Percentiles rank a stretch among this genome's conserved stretches.
phyloP scores from a whole-genome alignment of 2,329 filamentous ascomycete species.

The Fusarium sp. region DNA sequence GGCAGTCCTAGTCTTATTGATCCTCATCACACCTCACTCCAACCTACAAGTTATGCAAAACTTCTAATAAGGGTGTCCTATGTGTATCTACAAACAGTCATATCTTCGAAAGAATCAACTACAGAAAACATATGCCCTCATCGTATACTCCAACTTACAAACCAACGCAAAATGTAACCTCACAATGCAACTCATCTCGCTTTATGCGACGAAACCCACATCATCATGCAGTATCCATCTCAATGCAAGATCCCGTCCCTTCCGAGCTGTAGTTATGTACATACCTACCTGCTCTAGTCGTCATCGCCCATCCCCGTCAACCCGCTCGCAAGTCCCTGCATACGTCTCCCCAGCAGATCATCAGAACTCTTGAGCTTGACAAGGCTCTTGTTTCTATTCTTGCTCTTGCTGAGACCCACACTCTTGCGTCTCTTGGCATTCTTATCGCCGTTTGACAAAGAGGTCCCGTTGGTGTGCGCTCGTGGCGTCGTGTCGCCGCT shows the following conservation, averaged over 20 bases:
- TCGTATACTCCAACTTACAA: not conserved
- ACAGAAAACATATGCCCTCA: not conserved
- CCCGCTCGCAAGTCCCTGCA: conserved; percentile 65
- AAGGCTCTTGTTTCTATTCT: conserved; percentile 58
- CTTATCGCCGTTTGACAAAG: conserved; percentile 36
- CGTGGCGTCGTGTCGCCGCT: conserved; percentile 30
- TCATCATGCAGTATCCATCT: not conserved
- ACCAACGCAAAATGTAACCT: not conserved
- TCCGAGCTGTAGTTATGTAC: conserved; percentile 15
- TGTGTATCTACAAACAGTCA: conserved; percentile 21
- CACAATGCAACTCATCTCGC: conserved; percentile 27
- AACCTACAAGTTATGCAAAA: not conserved
- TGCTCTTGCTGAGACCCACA: conserved; percentile 45
- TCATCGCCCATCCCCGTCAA: conserved; percentile 61
- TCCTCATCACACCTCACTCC: not conserved
- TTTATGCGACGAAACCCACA: not conserved
- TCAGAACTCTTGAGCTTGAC: conserved; percentile 66
- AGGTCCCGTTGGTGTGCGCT: conserved; percentile 24
- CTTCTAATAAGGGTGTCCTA: conserved; percentile 33
- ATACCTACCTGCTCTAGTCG: conserved; percentile 35
- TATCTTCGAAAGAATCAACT: conserved; percentile 23
- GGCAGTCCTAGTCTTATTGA: not conserved
- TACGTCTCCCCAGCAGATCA: conserved; percentile 64
- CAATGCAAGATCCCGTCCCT: conserved; percentile 14
- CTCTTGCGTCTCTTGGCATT: conserved; percentile 40